A percentile compares a stretch with the other conserved stretches of the same genome.
phyloP scores from a whole-genome alignment of 768 basidiomycete species.

The Rhizopogon salebrosus region DNA sequence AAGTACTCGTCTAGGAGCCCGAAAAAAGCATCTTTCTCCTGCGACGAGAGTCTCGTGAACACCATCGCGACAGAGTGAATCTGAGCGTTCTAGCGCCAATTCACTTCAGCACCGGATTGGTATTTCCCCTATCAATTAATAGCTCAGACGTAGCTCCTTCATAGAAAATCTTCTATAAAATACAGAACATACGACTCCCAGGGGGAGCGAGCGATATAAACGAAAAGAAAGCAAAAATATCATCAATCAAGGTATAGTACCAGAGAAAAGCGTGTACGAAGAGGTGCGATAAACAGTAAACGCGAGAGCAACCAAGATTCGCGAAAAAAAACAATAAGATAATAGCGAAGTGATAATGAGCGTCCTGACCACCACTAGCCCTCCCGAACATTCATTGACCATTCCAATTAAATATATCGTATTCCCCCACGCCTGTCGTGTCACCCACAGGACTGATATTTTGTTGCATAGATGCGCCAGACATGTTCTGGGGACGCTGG shows the following conservation, averaged over 20 bases:
- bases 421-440: constrained; percentile 40
- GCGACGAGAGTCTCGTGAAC: constrained; percentile 57
- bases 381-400: constrained; percentile 27
- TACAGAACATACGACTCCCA: constrained; percentile 22
- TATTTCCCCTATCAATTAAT: not conserved
- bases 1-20: constrained; percentile 72
- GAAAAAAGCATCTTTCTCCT: constrained; percentile 83
- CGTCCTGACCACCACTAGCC: constrained; percentile 14
- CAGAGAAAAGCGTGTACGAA: not conserved
- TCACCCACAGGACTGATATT: constrained; percentile 39
- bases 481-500: constrained; percentile 42
- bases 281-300: not conserved
- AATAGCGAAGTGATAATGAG: constrained; percentile 23
- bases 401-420: constrained; percentile 58
- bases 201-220: constrained; percentile 2
- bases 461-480: constrained; percentile 45
- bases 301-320: not conserved
- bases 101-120: not conserved
- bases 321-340: constrained; percentile 13
- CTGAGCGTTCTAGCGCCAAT: not conserved
- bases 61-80: constrained; percentile 45
- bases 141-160: not conserved
- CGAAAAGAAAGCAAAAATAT: not conserved
- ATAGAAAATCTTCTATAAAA: constrained; percentile 22
- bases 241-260: not conserved